phyloP scores from a whole-genome alignment of 768 basidiomycete species.

The Lactarius indigo region DNA sequence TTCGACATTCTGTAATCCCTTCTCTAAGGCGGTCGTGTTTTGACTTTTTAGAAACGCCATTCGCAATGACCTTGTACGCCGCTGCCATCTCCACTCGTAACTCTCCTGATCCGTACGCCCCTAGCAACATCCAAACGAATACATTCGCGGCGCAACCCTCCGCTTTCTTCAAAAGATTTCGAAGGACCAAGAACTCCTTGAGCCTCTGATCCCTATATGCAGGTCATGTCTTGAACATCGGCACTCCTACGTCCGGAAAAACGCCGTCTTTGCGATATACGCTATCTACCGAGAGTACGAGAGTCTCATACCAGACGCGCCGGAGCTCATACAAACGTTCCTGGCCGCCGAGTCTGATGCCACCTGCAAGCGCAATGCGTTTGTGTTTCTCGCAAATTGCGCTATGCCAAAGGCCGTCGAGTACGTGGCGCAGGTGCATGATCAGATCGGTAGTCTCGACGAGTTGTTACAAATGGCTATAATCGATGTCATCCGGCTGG shows the following conservation, averaged over 20 bases:
- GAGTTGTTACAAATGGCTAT: conserved; percentile 94
- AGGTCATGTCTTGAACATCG: conserved; percentile 94
- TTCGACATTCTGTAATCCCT: conserved; percentile 17
- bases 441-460: conserved; percentile 77
- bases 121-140: conserved; percentile 99
- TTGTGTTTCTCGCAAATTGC: conserved; percentile 86
- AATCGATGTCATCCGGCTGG: conserved; percentile 88
- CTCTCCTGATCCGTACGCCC: conserved; percentile 11
- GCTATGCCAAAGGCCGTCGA: conserved; percentile 90
- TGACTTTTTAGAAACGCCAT: conserved; percentile 75
- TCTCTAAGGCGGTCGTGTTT: conserved; percentile 1
- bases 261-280: conserved; percentile 94
- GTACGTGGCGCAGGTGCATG: conserved; percentile 83
- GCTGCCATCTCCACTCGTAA: not conserved
- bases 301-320: conserved; percentile 91
- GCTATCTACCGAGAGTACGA: conserved; percentile 94
- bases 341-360: conserved; percentile 93
- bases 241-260: conserved; percentile 97
- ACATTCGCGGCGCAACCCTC: conserved; percentile 96
- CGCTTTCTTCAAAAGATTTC: conserved; percentile 95
- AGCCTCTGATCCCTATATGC: conserved; percentile 92
- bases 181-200: conserved; percentile 88
- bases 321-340: conserved; percentile 95
- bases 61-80: conserved; percentile 88
- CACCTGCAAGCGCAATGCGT: conserved; percentile 95